Base-by-base conservation (phyloP, 257 asterid genomes). In the Solanum rostratum region DNA sequence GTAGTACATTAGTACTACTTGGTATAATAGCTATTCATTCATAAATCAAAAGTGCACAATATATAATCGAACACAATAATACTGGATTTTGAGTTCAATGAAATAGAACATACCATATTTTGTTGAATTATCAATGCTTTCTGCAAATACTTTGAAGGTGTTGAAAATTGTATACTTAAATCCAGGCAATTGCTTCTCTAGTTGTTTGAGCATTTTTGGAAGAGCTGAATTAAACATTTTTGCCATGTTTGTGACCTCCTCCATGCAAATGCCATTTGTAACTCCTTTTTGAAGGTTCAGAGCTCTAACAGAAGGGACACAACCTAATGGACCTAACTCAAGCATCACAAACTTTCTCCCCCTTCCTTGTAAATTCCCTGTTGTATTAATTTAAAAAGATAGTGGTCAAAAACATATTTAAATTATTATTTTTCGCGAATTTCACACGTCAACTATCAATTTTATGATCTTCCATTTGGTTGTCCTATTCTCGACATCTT, bases 291-390 rank as follows among this genome's bases (percentile, higher is more conserved):
- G 55, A 57, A 57, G 15, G 29, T 80, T 80, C 7, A 80, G 30
- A 53, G 33, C 24, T 55, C 24, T 57, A 33, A 62, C 8, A 55
- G 18, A 2, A 33, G 90, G 90, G 4, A 57, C 1, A 45, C 78
- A 63, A 41, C 86, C 87, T 14, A 86, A 55, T 3, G 89, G 89
- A 7, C 66, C 15, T 82, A 84, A 1, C 60, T 24, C 84, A 19
- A 88, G 22, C 22, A 86, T 69, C 24, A 84, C 90, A 74, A 88
- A 88, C 41, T 88, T 88, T 33, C 90, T 86, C 11, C 84, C 90
- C 90, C 90, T 2, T 12, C 59, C 54, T 18, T 49, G 37, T 88
- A 53, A n/a, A 86, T 20, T 39, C 79, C 86, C 89, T 88, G 55
- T 73, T 11, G 70, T 29, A 79, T 27, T n/a, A n/a, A n/a, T n/a